Percentiles rank a stretch among this genome's conserved stretches.
Evolutionary conservation across 345 rosid species (phyloP).

Genomic region (Salix suchowensis): DNA sequence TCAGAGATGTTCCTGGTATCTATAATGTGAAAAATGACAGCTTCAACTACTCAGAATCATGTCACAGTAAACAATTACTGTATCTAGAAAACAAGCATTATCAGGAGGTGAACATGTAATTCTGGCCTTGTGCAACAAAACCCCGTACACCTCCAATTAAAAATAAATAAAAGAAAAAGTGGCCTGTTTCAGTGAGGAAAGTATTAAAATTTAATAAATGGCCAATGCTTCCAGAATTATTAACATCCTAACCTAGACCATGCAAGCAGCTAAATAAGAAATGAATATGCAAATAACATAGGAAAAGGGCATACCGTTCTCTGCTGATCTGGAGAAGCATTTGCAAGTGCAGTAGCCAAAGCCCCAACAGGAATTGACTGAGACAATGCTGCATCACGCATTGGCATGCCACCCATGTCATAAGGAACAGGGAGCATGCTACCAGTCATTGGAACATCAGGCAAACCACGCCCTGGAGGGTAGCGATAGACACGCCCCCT

Average conservation of each 20-base stretch:
- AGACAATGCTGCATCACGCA: conserved; percentile 55
- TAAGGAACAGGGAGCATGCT: conserved; percentile 72
- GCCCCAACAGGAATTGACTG: conserved; percentile 79
- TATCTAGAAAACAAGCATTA: background rate
- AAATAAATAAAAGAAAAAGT: background rate
- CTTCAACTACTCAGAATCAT: background rate
- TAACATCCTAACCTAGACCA: background rate
- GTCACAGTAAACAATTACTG: background rate
- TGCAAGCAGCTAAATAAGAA: background rate
- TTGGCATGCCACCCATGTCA: conserved; percentile 57
- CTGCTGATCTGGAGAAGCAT: conserved; percentile 82
- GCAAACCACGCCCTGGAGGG: conserved; percentile 76
- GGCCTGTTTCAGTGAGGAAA: background rate
- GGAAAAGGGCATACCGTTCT: conserved; percentile 55
- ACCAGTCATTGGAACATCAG: conserved; percentile 62
- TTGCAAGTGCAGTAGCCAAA: conserved; percentile 79
- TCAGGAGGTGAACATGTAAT: background rate
- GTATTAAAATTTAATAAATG: background rate
- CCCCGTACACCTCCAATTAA: background rate
- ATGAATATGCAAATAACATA: background rate
- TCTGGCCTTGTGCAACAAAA: background rate
- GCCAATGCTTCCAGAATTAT: background rate
- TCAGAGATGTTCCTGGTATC: background rate
- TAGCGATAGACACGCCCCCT: conserved; percentile 69
- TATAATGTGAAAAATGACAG: background rate